These are phyloP conservation scores for Calocybe gangraenosa DNA, from an alignment of 768 basidiomycete species.

Conservation along the genomic window DNA sequence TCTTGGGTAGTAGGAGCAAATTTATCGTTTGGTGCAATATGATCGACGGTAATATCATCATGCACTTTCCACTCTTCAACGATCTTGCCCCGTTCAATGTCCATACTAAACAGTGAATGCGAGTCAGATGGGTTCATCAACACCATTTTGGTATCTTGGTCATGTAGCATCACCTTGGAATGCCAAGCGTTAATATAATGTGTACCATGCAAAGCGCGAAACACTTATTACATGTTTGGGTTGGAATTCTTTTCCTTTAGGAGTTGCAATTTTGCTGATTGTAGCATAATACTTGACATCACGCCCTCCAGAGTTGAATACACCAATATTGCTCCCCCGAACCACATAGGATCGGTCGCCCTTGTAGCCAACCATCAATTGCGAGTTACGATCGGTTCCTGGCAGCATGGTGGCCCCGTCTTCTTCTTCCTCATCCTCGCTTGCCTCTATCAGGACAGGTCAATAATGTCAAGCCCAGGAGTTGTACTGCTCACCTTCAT, in stretches of 20 bases:
- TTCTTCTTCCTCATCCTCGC: conserved; percentile 33
- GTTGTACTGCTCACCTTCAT: conserved; percentile 43
- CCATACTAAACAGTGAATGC: conserved; percentile 83
- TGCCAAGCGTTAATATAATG: neutral
- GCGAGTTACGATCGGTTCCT: conserved; percentile 75
- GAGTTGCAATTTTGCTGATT: conserved; percentile 76
- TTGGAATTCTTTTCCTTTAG: conserved; percentile 79
- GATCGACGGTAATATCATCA: conserved; percentile 78
- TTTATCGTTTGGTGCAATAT: conserved; percentile 91
- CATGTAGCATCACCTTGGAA: conserved; percentile 87
- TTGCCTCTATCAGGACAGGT: conserved; percentile 30
- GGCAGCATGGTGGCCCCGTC: conserved; percentile 34
- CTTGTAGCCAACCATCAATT: conserved; percentile 92
- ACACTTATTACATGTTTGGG: conserved; percentile 74
- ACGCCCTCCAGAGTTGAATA: conserved; percentile 72
- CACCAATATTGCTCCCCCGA: conserved; percentile 87
- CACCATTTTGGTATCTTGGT: conserved; percentile 95
- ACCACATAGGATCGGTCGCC: conserved; percentile 93
- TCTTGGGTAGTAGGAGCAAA: conserved; percentile 91
- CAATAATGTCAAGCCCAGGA: neutral
- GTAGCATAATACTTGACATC: conserved; percentile 83
- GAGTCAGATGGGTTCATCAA: conserved; percentile 80
- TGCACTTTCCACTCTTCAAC: conserved; percentile 99
- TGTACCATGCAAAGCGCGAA: neutral
- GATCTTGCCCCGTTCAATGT: conserved; percentile 91